Conservation (phyloP, 768 basidiomycete genomes). For the Lentinula guzmanii region DNA sequence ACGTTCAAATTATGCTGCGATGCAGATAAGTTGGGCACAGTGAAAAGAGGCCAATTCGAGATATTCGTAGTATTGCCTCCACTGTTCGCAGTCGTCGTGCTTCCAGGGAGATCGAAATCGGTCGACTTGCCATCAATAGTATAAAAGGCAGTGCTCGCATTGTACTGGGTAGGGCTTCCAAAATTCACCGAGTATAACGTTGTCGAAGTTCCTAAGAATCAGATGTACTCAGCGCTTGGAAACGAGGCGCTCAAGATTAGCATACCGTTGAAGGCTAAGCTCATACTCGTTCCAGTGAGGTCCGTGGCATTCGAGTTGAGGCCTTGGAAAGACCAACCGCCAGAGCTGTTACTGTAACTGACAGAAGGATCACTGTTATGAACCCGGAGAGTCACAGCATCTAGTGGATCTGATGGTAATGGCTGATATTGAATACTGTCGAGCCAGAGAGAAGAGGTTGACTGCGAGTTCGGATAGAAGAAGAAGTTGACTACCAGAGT, state of each 20-base stretch:
- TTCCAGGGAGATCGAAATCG: constrained; percentile 1
- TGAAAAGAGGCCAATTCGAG: background rate
- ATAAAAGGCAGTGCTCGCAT: background rate
- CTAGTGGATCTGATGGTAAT: background rate
- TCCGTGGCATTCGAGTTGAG: background rate
- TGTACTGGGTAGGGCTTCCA: background rate
- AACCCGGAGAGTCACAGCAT: background rate
- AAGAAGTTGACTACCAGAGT: background rate
- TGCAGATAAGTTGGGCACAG: background rate
- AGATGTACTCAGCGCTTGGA: background rate
- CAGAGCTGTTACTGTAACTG: background rate
- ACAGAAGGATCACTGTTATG: constrained; percentile 5
- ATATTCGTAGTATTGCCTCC: background rate
- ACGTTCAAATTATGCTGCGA: background rate
- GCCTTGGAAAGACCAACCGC: constrained; percentile 4
- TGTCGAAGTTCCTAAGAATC: background rate
- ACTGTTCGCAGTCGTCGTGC: background rate
- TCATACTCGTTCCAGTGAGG: background rate
- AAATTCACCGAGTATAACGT: background rate
- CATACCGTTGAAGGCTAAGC: constrained; percentile 1
- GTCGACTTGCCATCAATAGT: background rate
- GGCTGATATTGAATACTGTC: constrained; percentile 4
- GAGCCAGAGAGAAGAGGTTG: background rate
- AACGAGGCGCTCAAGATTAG: background rate
- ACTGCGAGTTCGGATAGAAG: background rate